These are phyloP conservation scores for Geotrichum aggregatum DNA, from an alignment of 1,139 yeast species.

Conservation along the genomic window DNA sequence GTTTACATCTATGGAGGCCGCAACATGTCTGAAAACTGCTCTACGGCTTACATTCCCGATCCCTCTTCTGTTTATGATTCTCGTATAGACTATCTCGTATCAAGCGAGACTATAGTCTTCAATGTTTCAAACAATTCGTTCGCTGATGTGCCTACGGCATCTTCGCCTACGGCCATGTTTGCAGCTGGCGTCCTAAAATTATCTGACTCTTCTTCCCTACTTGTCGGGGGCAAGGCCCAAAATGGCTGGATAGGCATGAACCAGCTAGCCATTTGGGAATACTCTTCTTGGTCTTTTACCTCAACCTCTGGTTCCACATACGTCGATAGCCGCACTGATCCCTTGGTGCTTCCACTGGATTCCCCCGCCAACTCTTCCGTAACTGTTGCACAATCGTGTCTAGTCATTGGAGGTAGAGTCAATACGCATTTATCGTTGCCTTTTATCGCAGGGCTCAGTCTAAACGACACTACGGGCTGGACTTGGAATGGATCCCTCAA, in stretches of 20 bases:
- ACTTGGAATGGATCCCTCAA: constrained; percentile 37
- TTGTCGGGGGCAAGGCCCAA: constrained; percentile 54
- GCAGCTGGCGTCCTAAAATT: constrained; percentile 39
- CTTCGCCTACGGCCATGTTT: constrained; percentile 49
- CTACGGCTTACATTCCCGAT: constrained; percentile 13
- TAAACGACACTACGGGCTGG: constrained; percentile 44
- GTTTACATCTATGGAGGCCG: constrained; percentile 52
- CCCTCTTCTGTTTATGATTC: constrained; percentile 27
- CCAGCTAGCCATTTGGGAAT: constrained; percentile 59
- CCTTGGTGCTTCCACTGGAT: constrained; percentile 46
- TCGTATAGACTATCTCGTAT: constrained; percentile 30
- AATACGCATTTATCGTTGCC: constrained; percentile 44
- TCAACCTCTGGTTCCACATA: constrained; percentile 33
- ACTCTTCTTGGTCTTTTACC: constrained; percentile 55
- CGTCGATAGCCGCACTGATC: constrained; percentile 48
- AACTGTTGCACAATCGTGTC: constrained; percentile 3
- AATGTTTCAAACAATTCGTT: constrained; percentile 36
- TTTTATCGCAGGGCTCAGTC: constrained; percentile 40
- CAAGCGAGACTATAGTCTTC: constrained; percentile 42
- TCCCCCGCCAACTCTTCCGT: constrained; percentile 31
- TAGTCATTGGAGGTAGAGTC: constrained; percentile 44
- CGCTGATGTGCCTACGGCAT: constrained; percentile 35
- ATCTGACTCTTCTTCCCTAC: constrained; percentile 27
- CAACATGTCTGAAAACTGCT: constrained; percentile 9
- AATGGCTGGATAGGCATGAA: constrained; percentile 58